Evolutionary conservation across 1,139 yeast species (phyloP), one percentile per base, ranked within the genome.

Genomic region (Magnusiomyces tetraspermus): DNA sequence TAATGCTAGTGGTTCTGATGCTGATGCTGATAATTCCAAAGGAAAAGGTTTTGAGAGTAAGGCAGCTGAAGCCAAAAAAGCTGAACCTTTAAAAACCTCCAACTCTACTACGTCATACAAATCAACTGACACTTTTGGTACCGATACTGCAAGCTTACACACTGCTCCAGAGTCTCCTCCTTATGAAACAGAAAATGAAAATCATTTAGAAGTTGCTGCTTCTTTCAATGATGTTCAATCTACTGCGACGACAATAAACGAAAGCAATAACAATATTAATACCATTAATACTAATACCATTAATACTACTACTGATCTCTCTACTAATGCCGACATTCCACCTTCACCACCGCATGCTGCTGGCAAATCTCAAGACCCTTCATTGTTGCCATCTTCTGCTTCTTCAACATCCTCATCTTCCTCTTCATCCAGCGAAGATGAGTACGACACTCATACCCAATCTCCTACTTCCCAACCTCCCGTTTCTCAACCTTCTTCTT

Each of bases 381-480:
- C n/a, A n/a, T n/a, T n/a, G n/a, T n/a, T n/a, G n/a, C n/a, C n/a
- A n/a, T 53, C 40, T 37, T 51, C 46, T 15, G 55, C 40, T 19
- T 45, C 44, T 36, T 28, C 22, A 28, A 8, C 5, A 37, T 10
- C 23, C 13, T 30, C 33, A 8, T 30, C 33, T 13, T 30, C 33
- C 13, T 30, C 33, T 8, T 30, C 33, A 8, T 15, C 33, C 8
- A 30, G 33, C 8, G 42, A 47, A 6, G 30, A 49, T 5, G 45
- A 38, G 22, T 21, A 38, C 21, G 21, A 49, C 23, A 22, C 30
- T 28, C 15, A 15, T 21, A 24, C 36, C 22, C 36, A 26, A 17
- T 23, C 38, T 23, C 31, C 22, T 23, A 17, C 28, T 6, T 24
- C 24, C 6, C 54, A 17, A 44, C 50, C 22, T 10, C 46, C 51